Evolutionary conservation across 2,329 filamentous ascomycete genomes (phyloP).

Genomic region (Penicillium sp.): DNA sequence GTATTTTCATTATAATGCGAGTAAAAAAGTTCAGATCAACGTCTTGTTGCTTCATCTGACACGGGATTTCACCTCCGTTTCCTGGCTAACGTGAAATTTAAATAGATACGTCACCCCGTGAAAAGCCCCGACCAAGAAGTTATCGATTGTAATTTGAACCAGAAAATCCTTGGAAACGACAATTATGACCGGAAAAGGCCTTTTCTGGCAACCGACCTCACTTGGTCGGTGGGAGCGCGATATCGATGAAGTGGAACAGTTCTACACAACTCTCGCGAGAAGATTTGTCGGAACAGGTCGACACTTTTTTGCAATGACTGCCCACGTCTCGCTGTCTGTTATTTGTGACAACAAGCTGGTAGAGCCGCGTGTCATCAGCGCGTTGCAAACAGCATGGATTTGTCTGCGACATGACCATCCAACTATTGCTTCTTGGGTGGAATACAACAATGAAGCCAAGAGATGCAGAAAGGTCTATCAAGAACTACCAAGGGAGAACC

Average conservation of each 20-base stretch:
- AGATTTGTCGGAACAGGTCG: slow-evolving; percentile 44
- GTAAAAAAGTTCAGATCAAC: too few species aligned
- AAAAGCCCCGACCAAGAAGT: too few species aligned
- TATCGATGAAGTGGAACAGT: slow-evolving; percentile 49
- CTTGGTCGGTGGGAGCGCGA: slow-evolving; percentile 27
- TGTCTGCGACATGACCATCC: slow-evolving; percentile 29
- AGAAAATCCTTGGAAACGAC: neutral
- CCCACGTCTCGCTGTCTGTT: slow-evolving; percentile 35
- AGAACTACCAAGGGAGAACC: neutral
- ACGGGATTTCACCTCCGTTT: neutral
- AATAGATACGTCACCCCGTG: too few species aligned
- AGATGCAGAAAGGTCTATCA: slow-evolving; percentile 29
- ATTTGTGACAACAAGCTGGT: neutral
- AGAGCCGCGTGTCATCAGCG: slow-evolving; percentile 8
- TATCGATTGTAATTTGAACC: too few species aligned
- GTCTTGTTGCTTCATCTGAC: neutral
- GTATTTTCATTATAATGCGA: too few species aligned
- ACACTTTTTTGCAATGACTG: slow-evolving; percentile 50
- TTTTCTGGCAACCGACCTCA: neutral
- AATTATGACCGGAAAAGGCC: neutral
- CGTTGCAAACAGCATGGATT: slow-evolving; percentile 27
- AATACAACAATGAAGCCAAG: slow-evolving; percentile 16
- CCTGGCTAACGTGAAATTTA: neutral
- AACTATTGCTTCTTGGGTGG: slow-evolving; percentile 28
- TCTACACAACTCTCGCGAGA: slow-evolving; percentile 44